phyloP scores from a whole-genome alignment of 73 alveolate species.

The Paramecium primaurelia region DNA sequence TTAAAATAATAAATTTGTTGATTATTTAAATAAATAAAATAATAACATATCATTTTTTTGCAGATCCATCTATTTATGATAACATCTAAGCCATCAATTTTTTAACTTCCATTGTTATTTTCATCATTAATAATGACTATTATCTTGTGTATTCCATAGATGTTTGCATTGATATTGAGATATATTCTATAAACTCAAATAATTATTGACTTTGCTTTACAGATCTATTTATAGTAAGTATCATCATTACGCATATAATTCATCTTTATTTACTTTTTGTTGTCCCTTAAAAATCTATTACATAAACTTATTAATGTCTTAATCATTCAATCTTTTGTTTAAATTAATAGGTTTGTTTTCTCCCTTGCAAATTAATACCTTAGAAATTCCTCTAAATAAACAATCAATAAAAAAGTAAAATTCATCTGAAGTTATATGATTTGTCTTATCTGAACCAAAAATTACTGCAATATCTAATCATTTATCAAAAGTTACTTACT shows the following conservation, averaged over 20 bases:
- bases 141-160: slow-evolving; percentile 24
- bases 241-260: not conserved
- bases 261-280: slow-evolving; percentile 16
- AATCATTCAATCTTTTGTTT: slow-evolving; percentile 37
- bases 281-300: not conserved
- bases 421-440: slow-evolving; percentile 28
- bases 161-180: not conserved
- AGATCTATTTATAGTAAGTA: not conserved
- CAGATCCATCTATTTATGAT: not conserved
- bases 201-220: not conserved
- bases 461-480: slow-evolving; percentile 17
- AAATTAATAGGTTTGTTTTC: not conserved
- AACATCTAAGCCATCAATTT: slow-evolving; percentile 27
- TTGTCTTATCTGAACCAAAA: slow-evolving; percentile 37
- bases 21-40: not conserved
- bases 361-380: slow-evolving; percentile 25
- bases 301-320: not conserved
- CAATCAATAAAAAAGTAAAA: slow-evolving; percentile 28
- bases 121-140: slow-evolving; percentile 20
- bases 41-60: slow-evolving; percentile 1
- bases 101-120: slow-evolving; percentile 36
- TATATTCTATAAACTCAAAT: not conserved
- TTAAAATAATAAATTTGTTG: not conserved
- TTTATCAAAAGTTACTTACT: not conserved
- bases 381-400: slow-evolving; percentile 44